Base-by-base conservation (phyloP, 2,329 filamentous ascomycete species). In the Beauveria varroae region DNA sequence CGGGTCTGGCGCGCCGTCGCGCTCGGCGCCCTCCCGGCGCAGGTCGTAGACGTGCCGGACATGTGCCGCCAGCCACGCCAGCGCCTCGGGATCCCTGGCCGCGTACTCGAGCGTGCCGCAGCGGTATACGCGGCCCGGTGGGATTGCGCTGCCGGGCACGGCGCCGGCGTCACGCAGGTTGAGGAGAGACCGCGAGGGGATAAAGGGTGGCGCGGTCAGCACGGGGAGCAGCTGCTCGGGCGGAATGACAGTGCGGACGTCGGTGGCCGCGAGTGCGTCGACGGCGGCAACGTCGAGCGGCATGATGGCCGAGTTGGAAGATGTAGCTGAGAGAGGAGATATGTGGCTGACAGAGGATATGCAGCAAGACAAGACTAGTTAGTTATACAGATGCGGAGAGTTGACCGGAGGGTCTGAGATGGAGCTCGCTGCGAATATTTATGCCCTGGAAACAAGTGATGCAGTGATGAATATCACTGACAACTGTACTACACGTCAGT, bases 81-180 rank as follows among this genome's bases (percentile, higher is more conserved):
- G 44, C 6, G 72, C 67, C n/a, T 69, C 67, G 10, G 70, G 68
- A 61, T 73, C 71, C 20, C 62, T 22, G 34, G 62, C 62, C 6
- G 66, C 72, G 1, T 71, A 65, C 53, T 69, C 68, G 14, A 83
- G 73, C 18, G 75, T 74, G 46, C 79, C 81, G 62, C 76, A 78
- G 63, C 80, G 79, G 70, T 76, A 82, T 64, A 74, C 72, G 58
- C 74, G 75, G 28, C 75, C 74, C 1, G 74, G 65, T 1, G 75
- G 74, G 61, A 84, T 65, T 6, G 69, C 65, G 62, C 75, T 76
- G 43, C 72, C 72, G 4, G 75, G 75, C 1, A 82, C 68, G 30
- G 75, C 71, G 57, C 80, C 81, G 14, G 81, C 67, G 66, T 84
- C 81, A 55, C 81, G 79, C 56, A 78, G 71, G 71, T 83, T 83